A percentile compares a stretch with the other conserved stretches of the same genome.
phyloP scores from a whole-genome alignment of 2,329 filamentous ascomycete genomes.

The Neopestalotiopsis rosae region DNA sequence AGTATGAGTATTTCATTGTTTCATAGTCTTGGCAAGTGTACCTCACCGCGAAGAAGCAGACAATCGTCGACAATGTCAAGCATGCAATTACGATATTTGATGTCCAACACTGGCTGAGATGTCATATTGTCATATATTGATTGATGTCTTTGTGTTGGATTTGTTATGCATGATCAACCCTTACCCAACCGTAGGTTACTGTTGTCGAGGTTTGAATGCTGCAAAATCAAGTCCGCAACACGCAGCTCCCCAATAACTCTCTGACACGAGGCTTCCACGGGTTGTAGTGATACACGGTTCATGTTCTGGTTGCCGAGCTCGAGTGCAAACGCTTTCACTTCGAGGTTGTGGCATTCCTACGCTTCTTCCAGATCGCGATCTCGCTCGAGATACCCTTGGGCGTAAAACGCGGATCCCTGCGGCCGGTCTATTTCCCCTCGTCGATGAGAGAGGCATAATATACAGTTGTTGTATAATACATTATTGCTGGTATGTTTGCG shows the following conservation, averaged over 20 bases:
- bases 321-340: not conserved
- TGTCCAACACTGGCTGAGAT: too few relatives aligned
- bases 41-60: too few relatives aligned
- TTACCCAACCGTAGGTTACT: not conserved
- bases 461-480: slow-evolving; percentile 10
- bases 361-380: not conserved
- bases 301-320: not conserved
- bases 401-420: not conserved
- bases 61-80: too few relatives aligned
- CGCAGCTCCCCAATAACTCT: not conserved
- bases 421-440: not conserved
- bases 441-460: not conserved
- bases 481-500: not conserved
- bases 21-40: too few relatives aligned
- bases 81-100: too few relatives aligned
- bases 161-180: not conserved
- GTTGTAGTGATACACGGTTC: not conserved
- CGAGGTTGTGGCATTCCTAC: not conserved
- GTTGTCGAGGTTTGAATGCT: not conserved
- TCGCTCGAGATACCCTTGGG: not conserved
- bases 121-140: not conserved
- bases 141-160: not conserved
- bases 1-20: too few relatives aligned
- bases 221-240: not conserved
- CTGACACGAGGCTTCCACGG: not conserved